Evolutionary conservation across 371 early-diverging fungal genomes (phyloP).

Genomic region (Mortierella sp.): DNA sequence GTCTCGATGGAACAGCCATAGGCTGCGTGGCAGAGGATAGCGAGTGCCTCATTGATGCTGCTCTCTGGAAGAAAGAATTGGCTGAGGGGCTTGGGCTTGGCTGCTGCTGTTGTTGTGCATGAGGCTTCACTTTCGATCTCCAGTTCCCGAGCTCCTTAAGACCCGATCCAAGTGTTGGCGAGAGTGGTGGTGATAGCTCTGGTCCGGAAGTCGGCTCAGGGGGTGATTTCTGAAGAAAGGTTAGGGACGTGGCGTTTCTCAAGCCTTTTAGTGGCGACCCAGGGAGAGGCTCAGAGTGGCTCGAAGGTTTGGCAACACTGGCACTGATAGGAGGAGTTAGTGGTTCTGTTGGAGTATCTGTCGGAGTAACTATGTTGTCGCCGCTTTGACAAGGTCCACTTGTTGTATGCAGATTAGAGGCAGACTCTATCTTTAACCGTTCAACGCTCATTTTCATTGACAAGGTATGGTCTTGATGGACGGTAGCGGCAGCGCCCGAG

Average conservation of each 20-base stretch:
- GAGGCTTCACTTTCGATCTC: constrained; percentile 15
- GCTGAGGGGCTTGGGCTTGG: constrained; percentile 17
- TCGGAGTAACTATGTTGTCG: constrained; percentile 4
- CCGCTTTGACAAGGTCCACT: too few relatives aligned
- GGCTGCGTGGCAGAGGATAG: constrained; percentile 17
- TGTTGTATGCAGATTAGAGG: not conserved
- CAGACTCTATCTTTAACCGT: constrained; percentile 17
- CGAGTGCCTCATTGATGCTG: constrained; percentile 38
- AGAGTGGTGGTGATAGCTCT: constrained; percentile 32
- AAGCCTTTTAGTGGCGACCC: constrained; percentile 8
- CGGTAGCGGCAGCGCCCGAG: constrained; percentile 13
- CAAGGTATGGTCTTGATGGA: constrained; percentile 12
- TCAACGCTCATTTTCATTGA: constrained; percentile 15
- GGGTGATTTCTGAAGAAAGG: constrained; percentile 11
- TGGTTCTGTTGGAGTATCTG: constrained; percentile 9
- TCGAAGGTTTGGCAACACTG: not conserved
- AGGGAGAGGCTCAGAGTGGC: not conserved
- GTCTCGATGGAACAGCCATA: constrained; percentile 19
- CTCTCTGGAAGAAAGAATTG: constrained; percentile 40
- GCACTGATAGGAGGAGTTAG: not conserved
- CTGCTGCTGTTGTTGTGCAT: constrained; percentile 10
- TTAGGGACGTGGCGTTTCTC: constrained; percentile 1
- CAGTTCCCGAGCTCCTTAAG: constrained; percentile 26
- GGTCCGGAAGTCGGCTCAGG: constrained; percentile 15
- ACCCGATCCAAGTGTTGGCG: constrained; percentile 18